Evolutionary conservation across 2,329 filamentous ascomycete genomes (phyloP), one percentile per base, ranked within the genome.

Genomic region (Daldinia sp.): DNA sequence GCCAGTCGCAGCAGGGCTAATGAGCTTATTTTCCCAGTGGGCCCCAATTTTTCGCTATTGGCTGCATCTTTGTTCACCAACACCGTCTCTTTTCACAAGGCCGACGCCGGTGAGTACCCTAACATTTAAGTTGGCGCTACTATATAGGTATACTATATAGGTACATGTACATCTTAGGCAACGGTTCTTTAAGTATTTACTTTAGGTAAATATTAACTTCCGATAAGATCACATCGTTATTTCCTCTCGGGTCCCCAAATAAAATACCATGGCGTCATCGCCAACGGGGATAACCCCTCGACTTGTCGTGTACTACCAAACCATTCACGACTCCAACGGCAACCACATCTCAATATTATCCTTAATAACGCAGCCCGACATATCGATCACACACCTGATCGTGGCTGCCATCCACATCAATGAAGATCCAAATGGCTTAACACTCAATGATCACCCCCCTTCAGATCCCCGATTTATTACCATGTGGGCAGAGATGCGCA

Each of bases 331-430:
- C 48, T 71, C 74, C 18, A 74, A 78, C 15, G 79, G 79, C 54
- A 74, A 75, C 1, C 76, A 75, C 39, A 79, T 83, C 63, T 83
- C 81, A 15, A 74, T 83, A 26, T 76, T 84, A 10, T 82, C 82
- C 0, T 76, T 84, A 28, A 73, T 84, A 53, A 79, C 77, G 3
- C 71, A 79, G 55, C 78, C 80, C 4, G 75, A 72, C 61, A 79
- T 82, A 69, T 68, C 72, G 35, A 68, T 83, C n/a, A 93, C 92
- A 0, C 93, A 95, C 79, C 81, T 95, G 56, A 93, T 94, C 69
- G 80, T 95, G 28, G 92, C 92, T 0, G 93, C 93, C 1, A 90
- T 96, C 65, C 93, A 95, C 78, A 81, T 96, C 70, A 95, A 95
- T 78, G 86, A 87, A 2, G 79, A 82, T 57, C 89, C 92, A 0